Evolutionary conservation across 176 grass and related monocot genomes (phyloP), one percentile per base, ranked within the genome.

Genomic region (Dactylis glomerata): DNA sequence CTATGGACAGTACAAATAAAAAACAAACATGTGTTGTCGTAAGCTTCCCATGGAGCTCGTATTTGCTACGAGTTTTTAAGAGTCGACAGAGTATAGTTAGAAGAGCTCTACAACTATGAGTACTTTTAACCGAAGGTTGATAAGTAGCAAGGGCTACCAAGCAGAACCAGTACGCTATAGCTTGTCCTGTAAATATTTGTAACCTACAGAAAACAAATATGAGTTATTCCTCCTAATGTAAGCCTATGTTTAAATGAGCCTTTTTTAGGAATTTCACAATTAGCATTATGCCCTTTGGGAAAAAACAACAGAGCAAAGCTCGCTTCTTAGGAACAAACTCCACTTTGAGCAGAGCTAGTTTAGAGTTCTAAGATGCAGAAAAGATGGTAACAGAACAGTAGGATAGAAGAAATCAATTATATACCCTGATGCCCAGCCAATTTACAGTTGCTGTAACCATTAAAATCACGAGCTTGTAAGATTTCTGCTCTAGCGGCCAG

Each of bases 401-500:
- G 11, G 7, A 71, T 33, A n/a, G 24, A 86, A 76, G 38, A 51
- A 71, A 70, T 30, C 6, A 44, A 31, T 1, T 68, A 34, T 68
- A 34, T 88, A 97, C 95, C 92, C 78, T 90, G 87, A 86, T 95
- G 83, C 46, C 95, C 92, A 47, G 81, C 69, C 37, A 95, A 86
- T 84, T 93, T 90, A 69, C 95, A 97, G 79, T 91, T 95, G 76
- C 89, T 97, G 79, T 84, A 75, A 71, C 86, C 87, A 47, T 84
- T 83, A 10, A 63, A 89, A 80, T 89, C 90, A 69, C 89, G 73
- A 33, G 83, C 87, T 64, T 98, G 92, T 73, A 98, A 86, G 81
- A 98, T 92, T 87, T 98, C 96, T 80, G 96, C 96, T 92, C 96
- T 95, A 83, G 93, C 93, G 65, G 93, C 93, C 73, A 98, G 83